A percentile compares a stretch with the other conserved stretches of the same genome.
These are phyloP conservation scores for Gaertneriomyces sp. DNA, from an alignment of 192 early-diverging fungal species.

Conservation along the genomic window DNA sequence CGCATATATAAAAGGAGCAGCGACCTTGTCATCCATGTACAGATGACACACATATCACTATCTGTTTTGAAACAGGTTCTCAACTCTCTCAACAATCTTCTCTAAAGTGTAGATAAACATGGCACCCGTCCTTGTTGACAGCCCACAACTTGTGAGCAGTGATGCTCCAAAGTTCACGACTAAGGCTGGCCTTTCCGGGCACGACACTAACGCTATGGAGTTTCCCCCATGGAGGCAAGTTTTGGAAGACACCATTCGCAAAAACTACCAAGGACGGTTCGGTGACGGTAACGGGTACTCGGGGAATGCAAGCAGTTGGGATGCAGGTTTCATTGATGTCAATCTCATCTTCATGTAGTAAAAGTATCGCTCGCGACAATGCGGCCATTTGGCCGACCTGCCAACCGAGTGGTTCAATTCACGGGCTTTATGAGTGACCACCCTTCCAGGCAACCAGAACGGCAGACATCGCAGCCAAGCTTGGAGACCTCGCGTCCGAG, in stretches of 20 bases:
- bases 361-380: conserved; percentile 5
- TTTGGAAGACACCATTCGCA: not conserved
- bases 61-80: too few species aligned
- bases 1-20: too few species aligned
- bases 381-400: conserved; percentile 4
- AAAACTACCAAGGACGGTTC: not conserved
- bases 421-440: conserved; percentile 3
- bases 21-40: too few species aligned
- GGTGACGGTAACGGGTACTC: not conserved
- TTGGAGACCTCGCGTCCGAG: not conserved
- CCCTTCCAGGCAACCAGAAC: not conserved
- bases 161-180: too few species aligned
- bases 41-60: too few species aligned
- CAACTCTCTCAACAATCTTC: too few species aligned
- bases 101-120: too few species aligned
- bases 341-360: not conserved
- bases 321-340: not conserved
- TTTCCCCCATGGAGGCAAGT: not conserved
- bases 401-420: conserved; percentile 4
- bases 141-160: too few species aligned
- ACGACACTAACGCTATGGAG: too few species aligned
- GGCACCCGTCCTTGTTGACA: too few species aligned
- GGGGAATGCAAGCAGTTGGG: not conserved
- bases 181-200: too few species aligned
- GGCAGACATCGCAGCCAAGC: not conserved